Conservation (phyloP, 139 green algal genomes). For the Chlorella sp. region DNA sequence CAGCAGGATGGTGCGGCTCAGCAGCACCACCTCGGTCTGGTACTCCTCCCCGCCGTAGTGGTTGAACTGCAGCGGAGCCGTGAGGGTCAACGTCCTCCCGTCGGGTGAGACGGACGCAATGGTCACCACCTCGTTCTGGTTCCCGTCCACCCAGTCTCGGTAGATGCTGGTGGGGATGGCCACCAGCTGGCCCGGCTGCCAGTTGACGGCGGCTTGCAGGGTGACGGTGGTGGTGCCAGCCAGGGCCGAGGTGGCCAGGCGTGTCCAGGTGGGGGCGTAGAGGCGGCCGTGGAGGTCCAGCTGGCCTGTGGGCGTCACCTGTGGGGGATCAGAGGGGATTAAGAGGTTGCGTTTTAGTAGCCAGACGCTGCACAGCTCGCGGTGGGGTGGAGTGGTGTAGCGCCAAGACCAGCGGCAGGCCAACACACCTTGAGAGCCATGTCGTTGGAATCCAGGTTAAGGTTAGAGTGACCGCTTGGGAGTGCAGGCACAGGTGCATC, state of each 20-base stretch:
- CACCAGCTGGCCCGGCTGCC: slow-evolving; percentile 42
- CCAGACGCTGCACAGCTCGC: too few relatives aligned
- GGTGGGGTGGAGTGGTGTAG: too few relatives aligned
- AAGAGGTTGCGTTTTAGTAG: too few relatives aligned
- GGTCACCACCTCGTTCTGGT: slow-evolving; percentile 48
- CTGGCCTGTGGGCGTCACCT: slow-evolving; percentile 14
- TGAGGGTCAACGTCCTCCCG: slow-evolving; percentile 21
- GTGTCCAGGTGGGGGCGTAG: slow-evolving; percentile 50
- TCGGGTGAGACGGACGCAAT: slow-evolving; percentile 21
- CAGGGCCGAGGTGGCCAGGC: slow-evolving; percentile 25
- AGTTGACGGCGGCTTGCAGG: slow-evolving; percentile 33
- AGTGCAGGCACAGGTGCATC: neutral
- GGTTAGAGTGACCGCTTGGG: neutral
- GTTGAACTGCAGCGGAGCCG: slow-evolving; percentile 13
- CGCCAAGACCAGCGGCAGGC: too few relatives aligned
- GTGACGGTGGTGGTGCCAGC: neutral
- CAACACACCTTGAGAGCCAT: slow-evolving; percentile 4
- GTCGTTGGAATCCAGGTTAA: neutral
- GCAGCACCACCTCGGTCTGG: slow-evolving; percentile 46
- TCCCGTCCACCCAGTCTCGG: slow-evolving; percentile 45
- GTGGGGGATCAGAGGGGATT: too few relatives aligned
- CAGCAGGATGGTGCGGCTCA: slow-evolving; percentile 38
- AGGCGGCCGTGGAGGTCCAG: slow-evolving; percentile 44
- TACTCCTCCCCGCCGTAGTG: slow-evolving; percentile 55
- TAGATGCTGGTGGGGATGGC: slow-evolving; percentile 42